A percentile compares a stretch with the other conserved stretches of the same genome.
These are phyloP conservation scores for Linnemannia exigua DNA, from an alignment of 192 early-diverging fungal species.

Conservation along the genomic window DNA sequence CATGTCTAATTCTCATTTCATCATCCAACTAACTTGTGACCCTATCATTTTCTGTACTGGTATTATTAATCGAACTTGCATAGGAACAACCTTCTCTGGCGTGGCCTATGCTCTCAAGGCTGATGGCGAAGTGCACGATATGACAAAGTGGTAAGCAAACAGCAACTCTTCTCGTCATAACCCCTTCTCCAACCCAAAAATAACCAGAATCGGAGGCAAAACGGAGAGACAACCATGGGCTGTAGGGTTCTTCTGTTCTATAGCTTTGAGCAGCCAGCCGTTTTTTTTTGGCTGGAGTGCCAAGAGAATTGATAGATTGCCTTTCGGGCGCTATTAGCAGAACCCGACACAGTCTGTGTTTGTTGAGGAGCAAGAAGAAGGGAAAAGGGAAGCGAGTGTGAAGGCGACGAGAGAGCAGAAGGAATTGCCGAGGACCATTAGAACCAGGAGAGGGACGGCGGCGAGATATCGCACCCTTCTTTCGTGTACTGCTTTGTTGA, in stretches of 20 bases:
- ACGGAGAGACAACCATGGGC: background rate
- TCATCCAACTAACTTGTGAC: background rate
- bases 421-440: too few relatives aligned
- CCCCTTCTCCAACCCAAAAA: too few relatives aligned
- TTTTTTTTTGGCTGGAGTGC: background rate
- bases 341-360: too few relatives aligned
- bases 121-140: constrained; percentile 61
- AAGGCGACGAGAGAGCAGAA: too few relatives aligned
- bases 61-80: constrained; percentile 34
- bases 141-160: constrained; percentile 61
- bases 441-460: too few relatives aligned
- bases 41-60: background rate
- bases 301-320: background rate
- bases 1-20: constrained; percentile 2
- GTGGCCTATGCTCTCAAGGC: constrained; percentile 62
- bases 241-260: background rate
- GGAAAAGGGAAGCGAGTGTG: too few relatives aligned
- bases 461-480: too few relatives aligned
- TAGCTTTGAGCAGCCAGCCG: background rate
- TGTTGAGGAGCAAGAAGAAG: too few relatives aligned
- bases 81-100: constrained; percentile 61
- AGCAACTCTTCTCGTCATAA: background rate
- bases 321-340: background rate
- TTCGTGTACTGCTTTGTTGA: too few relatives aligned
- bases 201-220: background rate